Evolutionary conservation across 2,329 filamentous ascomycete genomes (phyloP).

Genomic region (Gliomastix tumulicola): DNA sequence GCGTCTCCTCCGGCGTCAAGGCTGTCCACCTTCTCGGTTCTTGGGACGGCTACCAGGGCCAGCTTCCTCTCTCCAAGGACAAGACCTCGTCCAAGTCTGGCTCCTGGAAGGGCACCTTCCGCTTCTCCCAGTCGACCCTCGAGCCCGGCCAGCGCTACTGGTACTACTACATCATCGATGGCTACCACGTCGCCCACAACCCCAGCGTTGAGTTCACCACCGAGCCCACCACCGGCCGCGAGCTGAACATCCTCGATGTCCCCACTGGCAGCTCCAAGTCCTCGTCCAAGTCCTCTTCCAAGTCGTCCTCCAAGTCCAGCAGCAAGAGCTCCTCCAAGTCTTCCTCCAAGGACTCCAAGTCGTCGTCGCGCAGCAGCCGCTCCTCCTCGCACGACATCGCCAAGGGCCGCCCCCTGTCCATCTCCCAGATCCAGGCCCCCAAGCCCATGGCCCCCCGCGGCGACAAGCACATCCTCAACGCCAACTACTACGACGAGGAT

Average conservation of each 20-base stretch:
- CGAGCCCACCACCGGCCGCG: constrained; percentile 94
- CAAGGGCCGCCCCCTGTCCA: constrained; percentile 82
- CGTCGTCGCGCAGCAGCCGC: constrained; percentile 36
- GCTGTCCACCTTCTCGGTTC: constrained; percentile 95
- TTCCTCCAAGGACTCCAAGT: constrained; percentile 15
- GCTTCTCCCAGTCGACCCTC: constrained; percentile 82
- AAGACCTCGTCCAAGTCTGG: constrained; percentile 75
- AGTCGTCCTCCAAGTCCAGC: constrained; percentile 29
- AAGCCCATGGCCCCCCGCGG: constrained; percentile 85
- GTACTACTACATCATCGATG: constrained; percentile 99
- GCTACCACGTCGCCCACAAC: constrained; percentile 96
- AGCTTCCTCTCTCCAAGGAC: constrained; percentile 91
- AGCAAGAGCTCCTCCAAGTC: constrained; percentile 11
- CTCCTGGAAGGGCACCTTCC: constrained; percentile 93
- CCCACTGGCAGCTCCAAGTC: constrained; percentile 44
- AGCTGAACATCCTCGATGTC: constrained; percentile 95
- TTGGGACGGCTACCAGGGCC: constrained; percentile 94
- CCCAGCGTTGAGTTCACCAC: constrained; percentile 81
- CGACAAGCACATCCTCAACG: constrained; percentile 78
- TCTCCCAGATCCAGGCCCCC: constrained; percentile 84
- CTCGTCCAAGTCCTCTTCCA: constrained; percentile 34
- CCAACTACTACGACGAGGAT: constrained; percentile 66
- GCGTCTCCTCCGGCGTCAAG: constrained; percentile 94
- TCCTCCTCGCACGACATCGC: constrained; percentile 59
- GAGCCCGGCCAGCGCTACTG: constrained; percentile 91